Evolutionary conservation across 129 eudicot species (phyloP).

Genomic region (carrot (Daucus carota)): DNA sequence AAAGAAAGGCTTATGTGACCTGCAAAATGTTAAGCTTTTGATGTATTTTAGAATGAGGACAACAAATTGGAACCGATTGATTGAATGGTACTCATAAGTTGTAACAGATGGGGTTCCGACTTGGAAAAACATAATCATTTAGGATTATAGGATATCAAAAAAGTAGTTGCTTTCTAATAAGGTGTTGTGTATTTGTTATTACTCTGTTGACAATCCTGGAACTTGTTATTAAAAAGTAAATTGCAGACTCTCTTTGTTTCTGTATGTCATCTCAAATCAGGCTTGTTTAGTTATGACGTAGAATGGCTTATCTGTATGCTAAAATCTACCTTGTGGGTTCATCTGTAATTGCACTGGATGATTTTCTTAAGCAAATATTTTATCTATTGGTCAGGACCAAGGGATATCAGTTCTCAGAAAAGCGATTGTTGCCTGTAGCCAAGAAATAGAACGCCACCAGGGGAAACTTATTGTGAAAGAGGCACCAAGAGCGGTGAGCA

Average conservation of each 20-base stretch:
- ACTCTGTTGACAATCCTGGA: neutral
- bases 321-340: neutral
- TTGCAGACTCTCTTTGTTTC: neutral
- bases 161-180: neutral
- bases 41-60: neutral
- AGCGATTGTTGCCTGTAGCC: slow-evolving; percentile 49
- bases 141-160: neutral
- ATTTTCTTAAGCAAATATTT: slow-evolving; percentile 11
- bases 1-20: no score
- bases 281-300: neutral
- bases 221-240: neutral
- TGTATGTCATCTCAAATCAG: neutral
- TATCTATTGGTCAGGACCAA: slow-evolving; percentile 40
- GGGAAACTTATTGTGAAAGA: slow-evolving; percentile 59
- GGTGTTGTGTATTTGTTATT: neutral
- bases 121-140: neutral
- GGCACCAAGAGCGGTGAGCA: slow-evolving; percentile 58
- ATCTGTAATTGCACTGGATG: neutral
- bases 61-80: neutral
- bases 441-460: slow-evolving; percentile 42
- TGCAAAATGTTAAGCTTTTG: no score
- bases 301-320: neutral
- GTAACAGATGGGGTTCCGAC: neutral
- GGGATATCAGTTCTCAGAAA: slow-evolving; percentile 42
- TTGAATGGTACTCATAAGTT: neutral